Evolutionary conservation across 345 rosid species (phyloP).

Genomic region (Fremontodendron californicum): DNA sequence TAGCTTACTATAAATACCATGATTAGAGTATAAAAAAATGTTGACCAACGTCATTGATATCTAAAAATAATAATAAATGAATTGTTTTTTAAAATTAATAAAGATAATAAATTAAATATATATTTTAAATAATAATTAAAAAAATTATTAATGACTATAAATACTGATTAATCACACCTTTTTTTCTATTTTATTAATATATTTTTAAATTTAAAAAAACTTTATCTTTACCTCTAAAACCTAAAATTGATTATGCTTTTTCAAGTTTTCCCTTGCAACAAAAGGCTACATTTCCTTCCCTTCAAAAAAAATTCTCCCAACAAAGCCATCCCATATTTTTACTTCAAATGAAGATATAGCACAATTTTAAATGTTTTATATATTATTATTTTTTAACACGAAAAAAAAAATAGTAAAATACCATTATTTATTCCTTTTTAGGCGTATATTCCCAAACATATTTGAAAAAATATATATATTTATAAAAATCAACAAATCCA

Average conservation of each 20-base stretch:
- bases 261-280: not conserved
- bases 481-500: conserved; percentile 22
- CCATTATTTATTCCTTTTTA: not conserved
- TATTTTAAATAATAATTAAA: no score
- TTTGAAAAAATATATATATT: not conserved
- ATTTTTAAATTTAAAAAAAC: no score
- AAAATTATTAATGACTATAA: no score
- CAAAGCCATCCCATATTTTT: conserved; percentile 8
- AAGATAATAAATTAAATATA: no score
- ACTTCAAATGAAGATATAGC: conserved; percentile 8
- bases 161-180: no score
- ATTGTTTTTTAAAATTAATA: no score
- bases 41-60: no score
- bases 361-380: not conserved
- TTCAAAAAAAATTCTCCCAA: not conserved
- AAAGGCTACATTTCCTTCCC: conserved; percentile 5
- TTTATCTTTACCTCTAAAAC: not conserved
- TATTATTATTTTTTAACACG: not conserved
- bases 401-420: not conserved
- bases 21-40: no score
- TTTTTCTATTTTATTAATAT: no score
- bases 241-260: not conserved
- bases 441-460: not conserved
- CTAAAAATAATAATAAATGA: no score
- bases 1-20: no score